Evolutionary conservation across 2,329 filamentous ascomycete genomes (phyloP), one percentile per base, ranked within the genome.

Genomic region (Diaporthe vaccinii): DNA sequence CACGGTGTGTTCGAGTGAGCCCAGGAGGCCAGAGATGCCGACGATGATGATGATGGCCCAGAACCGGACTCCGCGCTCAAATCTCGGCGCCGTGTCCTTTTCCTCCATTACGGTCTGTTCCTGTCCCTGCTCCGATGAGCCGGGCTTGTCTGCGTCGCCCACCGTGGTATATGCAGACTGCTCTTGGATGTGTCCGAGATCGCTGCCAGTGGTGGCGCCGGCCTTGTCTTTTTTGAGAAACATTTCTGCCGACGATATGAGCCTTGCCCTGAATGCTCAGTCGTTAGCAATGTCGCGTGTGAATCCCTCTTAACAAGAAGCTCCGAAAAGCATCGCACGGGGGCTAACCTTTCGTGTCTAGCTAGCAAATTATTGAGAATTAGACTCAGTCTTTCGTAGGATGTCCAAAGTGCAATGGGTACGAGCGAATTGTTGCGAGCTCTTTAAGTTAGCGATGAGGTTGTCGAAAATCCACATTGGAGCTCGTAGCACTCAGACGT

Each of bases 31-130:
- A 14, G 62, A 46, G 62, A 69, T 44, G 9, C 22, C 39, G 39
- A 69, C 41, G 22, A 31, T 25, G 39, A 51, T 20, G 41, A 69
- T 69, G 28, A 69, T 69, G 8, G 62, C 36, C 39, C 44, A 69
- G 28, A 69, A 69, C 17, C 44, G 36, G 51, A 55, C 12, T 14
- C 51, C 51, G n/a, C 51, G 51, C n/a, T 53, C 49, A 53, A 53
- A 53, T 12, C 12, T n/a, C n/a, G 49, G 49, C 9, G 49, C 49
- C 49, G 49, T n/a, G 22, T 53, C 49, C 49, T 53, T 53, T 25
- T 53, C 49, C n/a, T 53, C 49, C 49, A 53, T 25, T 15, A 28
- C n/a, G 49, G n/a, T 53, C n/a, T 53, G 49, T 53, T 53, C 49
- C 49, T 25, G 49, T 25, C n/a, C 49, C 49, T 53, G 49, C 22